Evolutionary conservation across 73 alveolate genomes (phyloP).

Genomic region (Urostyla sp.): DNA sequence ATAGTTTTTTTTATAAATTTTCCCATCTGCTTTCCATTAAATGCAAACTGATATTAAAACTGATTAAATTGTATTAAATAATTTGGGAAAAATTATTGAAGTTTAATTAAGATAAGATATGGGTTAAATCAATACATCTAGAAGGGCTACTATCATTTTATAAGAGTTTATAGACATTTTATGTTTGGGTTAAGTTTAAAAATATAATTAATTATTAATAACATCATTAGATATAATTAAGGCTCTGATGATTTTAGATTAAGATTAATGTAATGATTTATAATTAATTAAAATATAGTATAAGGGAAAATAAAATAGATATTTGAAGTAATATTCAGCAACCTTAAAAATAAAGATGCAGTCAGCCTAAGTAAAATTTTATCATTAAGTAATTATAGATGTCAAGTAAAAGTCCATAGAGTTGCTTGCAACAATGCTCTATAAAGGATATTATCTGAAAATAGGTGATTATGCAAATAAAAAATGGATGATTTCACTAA

Average conservation of each 20-base stretch:
- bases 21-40: constrained; percentile 44
- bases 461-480: no score
- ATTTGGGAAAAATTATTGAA: constrained; percentile 29
- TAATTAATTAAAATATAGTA: background rate
- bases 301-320: background rate
- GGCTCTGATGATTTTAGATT: background rate
- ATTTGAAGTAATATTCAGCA: background rate
- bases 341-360: background rate
- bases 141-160: constrained; percentile 18
- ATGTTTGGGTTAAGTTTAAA: background rate
- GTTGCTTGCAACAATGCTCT: background rate
- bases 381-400: no score
- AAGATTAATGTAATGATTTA: constrained; percentile 8
- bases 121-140: constrained; percentile 8
- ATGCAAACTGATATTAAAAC: constrained; percentile 49
- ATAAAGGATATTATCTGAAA: constrained; percentile 39
- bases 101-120: constrained; percentile 20
- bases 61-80: constrained; percentile 4
- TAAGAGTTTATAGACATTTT: constrained; percentile 30
- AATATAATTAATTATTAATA: background rate
- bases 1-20: background rate
- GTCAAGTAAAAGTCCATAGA: constrained; percentile 11
- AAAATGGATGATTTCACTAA: no score
- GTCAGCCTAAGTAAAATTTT: no score
- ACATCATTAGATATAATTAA: constrained; percentile 22